Evolutionary conservation across 148 eudicot species (phyloP), one percentile per base, ranked within the genome.

Genomic region (Cornus kousa): DNA sequence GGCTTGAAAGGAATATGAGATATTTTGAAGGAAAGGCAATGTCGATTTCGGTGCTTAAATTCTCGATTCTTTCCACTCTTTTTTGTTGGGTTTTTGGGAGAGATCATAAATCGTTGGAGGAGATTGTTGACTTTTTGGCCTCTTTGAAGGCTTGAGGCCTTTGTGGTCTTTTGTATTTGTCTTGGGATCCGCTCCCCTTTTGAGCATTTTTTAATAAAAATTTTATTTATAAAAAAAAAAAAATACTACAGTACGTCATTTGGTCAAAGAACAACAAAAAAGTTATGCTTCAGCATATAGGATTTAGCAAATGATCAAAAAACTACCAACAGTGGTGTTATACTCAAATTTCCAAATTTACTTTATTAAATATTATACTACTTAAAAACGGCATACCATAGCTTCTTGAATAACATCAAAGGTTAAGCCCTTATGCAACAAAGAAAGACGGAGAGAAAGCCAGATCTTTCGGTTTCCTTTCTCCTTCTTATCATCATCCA

Each of bases 391-490:
- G 57, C 94, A 77, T 89, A 96, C 99, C 99, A 96, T 92, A 82
- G 98, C 99, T 86, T 96, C 97, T 80, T 93, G 98, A 88, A 96
- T 82, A 67, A 85, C 85, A 76, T 96, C 99, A 81, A 93, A 83
- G 11, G 91, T 83, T 77, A 92, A 88, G 77, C 90, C 83, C 80
- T 92, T 93, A 77, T 93, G 92, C 90, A 96, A 83, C 82, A 91
- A 86, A 60, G 98, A 81, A 75, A 96, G 95, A 24, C 95, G 92
- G 65, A 91, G 72, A 79, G 99, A 96, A 73, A 96, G 93, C 99
- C 99, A 96, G 53, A 96, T 87, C 84, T 86, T 93, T 74, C 87
- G 83, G 80, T 93, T 96, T 53, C 89, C 90, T 28, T 84, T 78
- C 87, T 95, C 99, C 75, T 93, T 93, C 84, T 88, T 92, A 69